These are phyloP conservation scores for Kwoniella sp. DNA, from an alignment of 768 basidiomycete species.

Conservation along the genomic window DNA sequence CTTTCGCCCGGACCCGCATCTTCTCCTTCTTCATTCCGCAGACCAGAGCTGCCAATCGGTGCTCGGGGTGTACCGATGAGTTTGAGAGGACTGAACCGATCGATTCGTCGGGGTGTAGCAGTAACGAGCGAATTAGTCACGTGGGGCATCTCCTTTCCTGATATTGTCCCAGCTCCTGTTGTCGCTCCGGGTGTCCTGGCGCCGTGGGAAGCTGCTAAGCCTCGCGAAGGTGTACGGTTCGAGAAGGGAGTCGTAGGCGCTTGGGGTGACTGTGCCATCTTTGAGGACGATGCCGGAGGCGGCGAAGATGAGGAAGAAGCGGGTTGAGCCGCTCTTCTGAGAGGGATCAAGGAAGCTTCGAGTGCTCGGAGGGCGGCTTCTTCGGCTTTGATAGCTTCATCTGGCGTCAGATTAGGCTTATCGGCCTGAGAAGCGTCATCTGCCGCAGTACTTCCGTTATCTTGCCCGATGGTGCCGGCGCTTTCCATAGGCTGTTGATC, in stretches of 20 bases:
- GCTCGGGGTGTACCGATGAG: constrained; percentile 33
- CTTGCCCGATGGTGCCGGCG: too few relatives aligned
- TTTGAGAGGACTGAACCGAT: constrained; percentile 36
- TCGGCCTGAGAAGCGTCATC: not conserved
- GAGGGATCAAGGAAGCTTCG: constrained; percentile 39
- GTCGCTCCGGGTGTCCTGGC: not conserved
- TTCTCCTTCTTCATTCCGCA: constrained; percentile 11
- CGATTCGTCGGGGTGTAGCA: constrained; percentile 37
- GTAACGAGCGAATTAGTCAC: constrained; percentile 43
- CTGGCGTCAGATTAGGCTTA: constrained; percentile 31
- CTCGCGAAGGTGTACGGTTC: constrained; percentile 2
- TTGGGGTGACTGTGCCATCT: constrained; percentile 9
- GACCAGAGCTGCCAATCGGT: constrained; percentile 19
- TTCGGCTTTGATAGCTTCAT: constrained; percentile 51
- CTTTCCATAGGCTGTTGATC: not conserved
- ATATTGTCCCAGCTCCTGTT: too few relatives aligned
- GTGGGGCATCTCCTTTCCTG: constrained; percentile 21
- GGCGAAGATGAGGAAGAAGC: not conserved
- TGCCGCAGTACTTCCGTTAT: too few relatives aligned
- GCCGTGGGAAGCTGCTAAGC: not conserved
- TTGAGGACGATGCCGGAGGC: constrained; percentile 16
- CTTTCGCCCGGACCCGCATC: not conserved
- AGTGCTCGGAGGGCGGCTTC: constrained; percentile 45
- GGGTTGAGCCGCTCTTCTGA: constrained; percentile 3
- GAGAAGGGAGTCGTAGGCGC: not conserved